Evolutionary conservation across 2,329 filamentous ascomycete genomes (phyloP).

Genomic region (Epichloe festucae): DNA sequence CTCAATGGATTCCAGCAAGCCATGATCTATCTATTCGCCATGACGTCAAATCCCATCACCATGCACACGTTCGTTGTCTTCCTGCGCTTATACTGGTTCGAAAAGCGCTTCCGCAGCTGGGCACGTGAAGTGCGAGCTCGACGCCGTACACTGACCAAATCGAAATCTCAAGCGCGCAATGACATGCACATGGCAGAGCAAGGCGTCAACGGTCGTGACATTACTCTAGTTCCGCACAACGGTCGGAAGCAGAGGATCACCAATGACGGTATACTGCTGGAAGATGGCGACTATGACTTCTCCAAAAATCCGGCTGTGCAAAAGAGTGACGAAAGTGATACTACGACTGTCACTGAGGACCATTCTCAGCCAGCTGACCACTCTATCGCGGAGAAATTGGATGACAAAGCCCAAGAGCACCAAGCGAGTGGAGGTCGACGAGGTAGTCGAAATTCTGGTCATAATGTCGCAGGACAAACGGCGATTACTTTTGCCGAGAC

Average conservation of each 20-base stretch:
- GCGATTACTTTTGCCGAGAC: constrained; percentile 57
- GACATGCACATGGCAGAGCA: constrained; percentile 39
- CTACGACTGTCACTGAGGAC: constrained; percentile 17
- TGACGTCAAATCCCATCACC: constrained; percentile 70
- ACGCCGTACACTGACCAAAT: constrained; percentile 50
- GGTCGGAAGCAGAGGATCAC: constrained; percentile 42
- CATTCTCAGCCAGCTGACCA: neutral
- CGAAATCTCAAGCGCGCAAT: constrained; percentile 36
- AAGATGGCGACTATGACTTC: constrained; percentile 23
- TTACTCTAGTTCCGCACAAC: constrained; percentile 50
- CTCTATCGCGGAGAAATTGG: constrained; percentile 1
- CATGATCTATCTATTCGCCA: constrained; percentile 56
- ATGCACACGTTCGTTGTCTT: constrained; percentile 82
- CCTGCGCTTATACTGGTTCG: constrained; percentile 92
- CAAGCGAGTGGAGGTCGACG: neutral
- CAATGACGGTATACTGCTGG: constrained; percentile 45
- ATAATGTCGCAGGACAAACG: constrained; percentile 11
- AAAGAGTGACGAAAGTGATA: constrained; percentile 26
- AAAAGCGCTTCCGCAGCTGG: constrained; percentile 83
- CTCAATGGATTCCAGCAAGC: constrained; percentile 63
- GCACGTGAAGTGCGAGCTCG: constrained; percentile 57
- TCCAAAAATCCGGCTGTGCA: constrained; percentile 8
- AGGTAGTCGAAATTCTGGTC: neutral
- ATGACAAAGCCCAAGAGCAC: neutral
- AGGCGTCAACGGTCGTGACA: constrained; percentile 53